Conservation (phyloP, 2,329 filamentous ascomycete species). For the Arthrobotrys conoides region DNA sequence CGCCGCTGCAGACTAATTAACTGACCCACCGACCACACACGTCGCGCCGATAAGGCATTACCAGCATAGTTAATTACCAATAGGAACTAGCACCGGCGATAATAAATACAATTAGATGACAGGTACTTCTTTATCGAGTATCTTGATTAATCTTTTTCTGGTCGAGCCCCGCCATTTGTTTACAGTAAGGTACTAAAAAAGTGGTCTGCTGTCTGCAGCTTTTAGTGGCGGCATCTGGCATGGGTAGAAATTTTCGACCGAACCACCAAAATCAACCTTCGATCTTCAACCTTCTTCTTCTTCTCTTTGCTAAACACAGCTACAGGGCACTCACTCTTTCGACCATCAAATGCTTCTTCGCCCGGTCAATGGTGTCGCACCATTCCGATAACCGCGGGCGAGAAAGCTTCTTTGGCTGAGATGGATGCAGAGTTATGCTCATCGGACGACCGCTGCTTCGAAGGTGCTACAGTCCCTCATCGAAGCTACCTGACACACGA, state of each 20-base stretch:
- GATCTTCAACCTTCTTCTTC: neutral
- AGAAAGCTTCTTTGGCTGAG: slow-evolving; percentile 38
- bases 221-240: slow-evolving; percentile 29
- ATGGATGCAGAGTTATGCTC: slow-evolving; percentile 60
- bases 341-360: slow-evolving; percentile 25
- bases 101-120: neutral
- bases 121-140: slow-evolving; percentile 1
- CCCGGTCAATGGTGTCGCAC: slow-evolving; percentile 30
- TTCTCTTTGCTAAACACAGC: neutral
- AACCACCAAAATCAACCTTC: slow-evolving; percentile 20
- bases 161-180: slow-evolving; percentile 1
- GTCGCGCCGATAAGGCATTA: neutral
- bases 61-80: neutral
- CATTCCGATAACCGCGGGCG: slow-evolving; percentile 36
- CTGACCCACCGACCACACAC: neutral
- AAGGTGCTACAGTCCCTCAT: slow-evolving; percentile 38
- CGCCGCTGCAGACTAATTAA: neutral
- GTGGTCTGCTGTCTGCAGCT: slow-evolving; percentile 33
- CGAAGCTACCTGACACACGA: slow-evolving; percentile 24
- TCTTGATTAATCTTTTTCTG: neutral
- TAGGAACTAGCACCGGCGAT: slow-evolving; percentile 15
- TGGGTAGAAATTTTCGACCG: slow-evolving; percentile 33
- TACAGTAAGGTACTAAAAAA: slow-evolving; percentile 1
- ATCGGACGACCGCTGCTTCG: slow-evolving; percentile 60
- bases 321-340: neutral